Percentiles rank a stretch among this genome's conserved stretches.
Evolutionary conservation across 2,329 filamentous ascomycete genomes (phyloP).

Genomic region (Neofusicoccum sp.): DNA sequence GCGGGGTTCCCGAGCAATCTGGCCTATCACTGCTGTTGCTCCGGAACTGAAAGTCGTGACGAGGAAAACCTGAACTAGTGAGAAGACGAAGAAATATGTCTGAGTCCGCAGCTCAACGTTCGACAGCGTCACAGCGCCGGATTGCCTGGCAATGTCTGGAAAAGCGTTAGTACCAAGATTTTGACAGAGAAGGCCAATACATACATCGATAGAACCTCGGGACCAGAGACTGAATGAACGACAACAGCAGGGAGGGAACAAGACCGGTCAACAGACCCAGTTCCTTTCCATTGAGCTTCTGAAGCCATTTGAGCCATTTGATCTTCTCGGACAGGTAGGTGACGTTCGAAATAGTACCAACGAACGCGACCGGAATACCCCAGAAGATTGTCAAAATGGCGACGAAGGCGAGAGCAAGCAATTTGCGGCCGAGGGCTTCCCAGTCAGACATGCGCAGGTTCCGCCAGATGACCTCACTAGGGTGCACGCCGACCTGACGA

Average conservation of each 20-base stretch:
- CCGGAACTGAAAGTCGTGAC: conserved; percentile 41
- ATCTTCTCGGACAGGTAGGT: conserved; percentile 40
- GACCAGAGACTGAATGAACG: conserved; percentile 45
- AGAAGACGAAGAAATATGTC: conserved; percentile 41
- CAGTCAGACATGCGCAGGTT: conserved; percentile 41
- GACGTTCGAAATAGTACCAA: conserved; percentile 46
- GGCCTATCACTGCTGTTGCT: conserved; percentile 48
- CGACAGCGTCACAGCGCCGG: conserved; percentile 40
- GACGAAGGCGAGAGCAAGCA: conserved; percentile 39
- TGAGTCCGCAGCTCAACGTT: conserved; percentile 45
- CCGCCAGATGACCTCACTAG: conserved; percentile 48
- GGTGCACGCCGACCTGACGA: conserved; percentile 44
- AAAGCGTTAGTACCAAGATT: conserved; percentile 19
- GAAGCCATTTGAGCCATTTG: conserved; percentile 43
- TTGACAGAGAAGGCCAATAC: conserved; percentile 7
- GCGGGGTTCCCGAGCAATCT: conserved; percentile 34
- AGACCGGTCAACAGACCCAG: conserved; percentile 48
- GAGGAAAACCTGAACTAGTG: conserved; percentile 44
- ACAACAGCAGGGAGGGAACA: conserved; percentile 43
- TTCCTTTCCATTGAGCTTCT: conserved; percentile 40
- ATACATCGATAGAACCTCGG: conserved; percentile 42
- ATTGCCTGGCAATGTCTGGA: conserved; percentile 36
- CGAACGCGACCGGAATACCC: conserved; percentile 45
- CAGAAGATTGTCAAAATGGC: conserved; percentile 46
- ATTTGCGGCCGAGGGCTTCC: conserved; percentile 32